Percentiles rank a stretch among this genome's conserved stretches.
Conservation (phyloP, 345 rosid species). For the Gossypium longicalyx region DNA sequence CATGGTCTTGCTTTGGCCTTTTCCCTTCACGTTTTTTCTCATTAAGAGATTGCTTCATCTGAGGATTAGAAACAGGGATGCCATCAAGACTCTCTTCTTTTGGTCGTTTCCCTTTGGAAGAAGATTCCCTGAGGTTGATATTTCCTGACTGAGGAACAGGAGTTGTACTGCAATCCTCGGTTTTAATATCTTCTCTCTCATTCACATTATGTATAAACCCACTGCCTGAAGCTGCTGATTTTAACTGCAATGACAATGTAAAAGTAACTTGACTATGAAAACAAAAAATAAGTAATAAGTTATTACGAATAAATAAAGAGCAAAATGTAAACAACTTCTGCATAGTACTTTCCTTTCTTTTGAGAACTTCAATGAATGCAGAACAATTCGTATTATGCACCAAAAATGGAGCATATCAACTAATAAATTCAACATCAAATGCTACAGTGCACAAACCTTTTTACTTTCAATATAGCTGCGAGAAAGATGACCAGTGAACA, state of each 20-base stretch:
- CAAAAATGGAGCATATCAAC: neutral
- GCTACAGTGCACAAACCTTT: constrained; percentile 30
- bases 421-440: constrained; percentile 9
- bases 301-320: neutral
- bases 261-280: neutral
- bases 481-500: constrained; percentile 51
- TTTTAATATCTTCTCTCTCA: neutral
- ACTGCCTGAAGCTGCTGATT: neutral
- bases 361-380: neutral
- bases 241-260: constrained; percentile 7
- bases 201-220: neutral
- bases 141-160: constrained; percentile 20
- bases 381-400: neutral
- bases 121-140: constrained; percentile 30
- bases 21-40: constrained; percentile 46
- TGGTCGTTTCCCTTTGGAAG: constrained; percentile 56
- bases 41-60: constrained; percentile 12
- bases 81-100: constrained; percentile 49
- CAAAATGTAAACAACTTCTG: neutral
- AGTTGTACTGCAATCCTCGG: neutral
- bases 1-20: constrained; percentile 50
- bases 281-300: neutral
- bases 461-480: constrained; percentile 8
- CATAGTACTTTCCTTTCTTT: neutral
- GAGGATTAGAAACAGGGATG: constrained; percentile 23